These are phyloP conservation scores for Tulasnella sp. DNA, from an alignment of 768 basidiomycete species.

Conservation along the genomic window DNA sequence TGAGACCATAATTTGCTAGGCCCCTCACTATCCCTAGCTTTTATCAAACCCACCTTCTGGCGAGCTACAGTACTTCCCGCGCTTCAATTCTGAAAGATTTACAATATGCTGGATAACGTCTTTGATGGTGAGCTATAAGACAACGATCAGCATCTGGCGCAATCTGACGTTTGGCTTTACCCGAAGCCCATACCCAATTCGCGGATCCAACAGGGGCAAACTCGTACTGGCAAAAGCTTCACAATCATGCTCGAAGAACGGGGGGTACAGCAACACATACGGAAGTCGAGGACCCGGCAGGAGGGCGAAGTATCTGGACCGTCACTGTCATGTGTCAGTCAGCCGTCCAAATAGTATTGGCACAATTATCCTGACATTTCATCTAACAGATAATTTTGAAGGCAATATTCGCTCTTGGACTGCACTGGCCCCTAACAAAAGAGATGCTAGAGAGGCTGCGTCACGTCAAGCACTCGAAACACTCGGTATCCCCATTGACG, in stretches of 20 bases:
- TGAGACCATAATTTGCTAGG: neutral
- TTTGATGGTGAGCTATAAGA: neutral
- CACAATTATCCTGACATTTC: no score
- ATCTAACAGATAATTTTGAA: no score
- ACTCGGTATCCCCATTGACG: no score
- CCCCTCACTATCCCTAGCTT: neutral
- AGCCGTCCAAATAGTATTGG: neutral
- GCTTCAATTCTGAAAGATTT: neutral
- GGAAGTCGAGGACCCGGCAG: neutral
- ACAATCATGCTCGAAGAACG: neutral
- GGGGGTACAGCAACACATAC: neutral
- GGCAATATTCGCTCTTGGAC: no score
- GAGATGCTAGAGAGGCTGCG: no score
- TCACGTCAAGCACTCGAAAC: no score
- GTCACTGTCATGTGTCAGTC: neutral
- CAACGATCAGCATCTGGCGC: neutral
- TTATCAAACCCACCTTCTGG: neutral
- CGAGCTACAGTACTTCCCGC: neutral
- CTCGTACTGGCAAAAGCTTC: neutral
- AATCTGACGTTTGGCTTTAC: neutral
- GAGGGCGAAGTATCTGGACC: neutral
- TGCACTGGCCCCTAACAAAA: no score
- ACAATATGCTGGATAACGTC: neutral
- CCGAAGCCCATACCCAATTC: neutral
- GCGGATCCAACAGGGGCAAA: neutral